These are phyloP conservation scores for Asclepias syriaca DNA, from an alignment of 257 asterid species.

Conservation along the genomic window DNA sequence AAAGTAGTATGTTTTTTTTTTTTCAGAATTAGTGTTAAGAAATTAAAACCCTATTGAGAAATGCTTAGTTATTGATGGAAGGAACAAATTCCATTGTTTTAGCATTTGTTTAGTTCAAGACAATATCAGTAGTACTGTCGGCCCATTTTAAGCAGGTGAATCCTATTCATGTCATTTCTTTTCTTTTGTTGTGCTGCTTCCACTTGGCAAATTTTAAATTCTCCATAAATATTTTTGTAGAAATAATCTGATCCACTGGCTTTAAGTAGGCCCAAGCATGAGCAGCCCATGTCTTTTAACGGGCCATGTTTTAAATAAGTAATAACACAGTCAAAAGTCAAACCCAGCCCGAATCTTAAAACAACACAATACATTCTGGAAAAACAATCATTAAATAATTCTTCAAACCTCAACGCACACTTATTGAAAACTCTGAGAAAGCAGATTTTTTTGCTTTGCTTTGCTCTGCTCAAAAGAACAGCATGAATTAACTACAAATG, in stretches of 20 bases:
- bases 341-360: neutral
- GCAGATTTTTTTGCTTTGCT: neutral
- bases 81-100: neutral
- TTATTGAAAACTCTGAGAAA: neutral
- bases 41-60: neutral
- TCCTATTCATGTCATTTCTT: neutral
- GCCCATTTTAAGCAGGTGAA: neutral
- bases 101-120: too few relatives aligned
- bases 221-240: neutral
- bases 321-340: too few relatives aligned
- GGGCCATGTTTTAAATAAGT: neutral
- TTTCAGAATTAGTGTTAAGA: too few relatives aligned
- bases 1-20: neutral
- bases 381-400: neutral
- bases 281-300: neutral
- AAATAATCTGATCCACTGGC: neutral
- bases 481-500: neutral
- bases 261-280: neutral
- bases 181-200: too few relatives aligned
- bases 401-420: neutral
- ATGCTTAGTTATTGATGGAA: neutral
- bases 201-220: too few relatives aligned
- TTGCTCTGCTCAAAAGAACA: conserved; percentile 3
- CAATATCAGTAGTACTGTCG: neutral
- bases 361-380: too few relatives aligned